Evolutionary conservation across 495 filamentous ascomycete species (phyloP), one percentile per base, ranked within the genome.

Genomic region (Penicillium daleae): DNA sequence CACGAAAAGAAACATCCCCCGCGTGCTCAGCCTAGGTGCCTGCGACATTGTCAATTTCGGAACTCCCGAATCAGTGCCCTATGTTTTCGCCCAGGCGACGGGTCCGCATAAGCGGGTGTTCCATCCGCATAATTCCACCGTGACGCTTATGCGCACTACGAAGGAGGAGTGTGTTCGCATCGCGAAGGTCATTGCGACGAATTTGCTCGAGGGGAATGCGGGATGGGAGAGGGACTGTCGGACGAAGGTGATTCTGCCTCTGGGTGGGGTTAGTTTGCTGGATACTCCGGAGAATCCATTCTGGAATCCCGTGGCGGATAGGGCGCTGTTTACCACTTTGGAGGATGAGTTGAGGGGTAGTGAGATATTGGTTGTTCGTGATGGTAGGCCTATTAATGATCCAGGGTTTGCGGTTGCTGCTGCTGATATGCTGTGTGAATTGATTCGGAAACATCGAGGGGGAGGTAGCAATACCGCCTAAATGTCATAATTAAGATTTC

Each of bases 31-130:
- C 56, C 72, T 89, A 8, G 89, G 89, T 0, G 89, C 89, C 0
- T 77, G 80, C 7, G 89, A 92, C 58, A 90, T 91, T 82, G 82
- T 85, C 7, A 90, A 90, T 62, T 91, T 90, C 64, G 89, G 89
- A 0, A 76, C 83, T 0, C 68, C 33, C 15, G 70, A 76, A 0
- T 86, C 78, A 0, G 76, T 92, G 8, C 89, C 89, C 0, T 66
- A 76, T 44, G 61, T 71, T 49, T 85, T 76, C 64, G 3, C 49
- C 7, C 19, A 33, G 15, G 53, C 35, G 29, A 31, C 48, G 22
- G 55, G 21, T 33, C 51, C 80, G 29, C 60, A 60, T 8, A 65
- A 61, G 6, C 72, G 87, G 44, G 73, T 73, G n/a, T 68, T 89
- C 10, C 81, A 82, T 62, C 84, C 82, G 70, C 89, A 92, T 67